Percentiles rank a stretch among this genome's conserved stretches.
Conservation (phyloP, 495 filamentous ascomycete genomes). For the Usnea hakonensis region DNA sequence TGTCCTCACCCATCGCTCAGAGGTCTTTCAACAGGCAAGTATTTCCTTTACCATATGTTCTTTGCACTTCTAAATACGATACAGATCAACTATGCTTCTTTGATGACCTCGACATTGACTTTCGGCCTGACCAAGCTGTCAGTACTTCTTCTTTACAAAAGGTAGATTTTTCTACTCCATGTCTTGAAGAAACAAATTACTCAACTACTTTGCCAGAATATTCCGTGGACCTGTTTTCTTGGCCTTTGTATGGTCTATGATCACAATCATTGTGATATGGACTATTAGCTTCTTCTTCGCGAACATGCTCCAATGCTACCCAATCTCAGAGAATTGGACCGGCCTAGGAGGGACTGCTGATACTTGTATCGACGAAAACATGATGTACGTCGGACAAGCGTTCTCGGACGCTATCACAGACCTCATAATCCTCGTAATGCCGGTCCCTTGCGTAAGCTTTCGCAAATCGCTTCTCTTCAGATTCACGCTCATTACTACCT, state of each 20-base stretch:
- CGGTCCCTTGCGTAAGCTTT: slow-evolving; percentile 1
- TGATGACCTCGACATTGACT: slow-evolving; percentile 2
- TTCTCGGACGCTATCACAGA: slow-evolving; percentile 7
- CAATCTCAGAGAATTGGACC: slow-evolving; percentile 3
- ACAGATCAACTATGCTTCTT: slow-evolving; percentile 7
- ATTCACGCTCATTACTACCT: background rate
- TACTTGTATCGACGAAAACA: background rate
- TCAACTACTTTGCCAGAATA: background rate
- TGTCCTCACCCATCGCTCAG: background rate
- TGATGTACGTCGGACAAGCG: slow-evolving; percentile 8
- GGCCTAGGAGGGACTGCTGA: background rate
- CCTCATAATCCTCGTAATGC: background rate
- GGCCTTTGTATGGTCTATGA: background rate
- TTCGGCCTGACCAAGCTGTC: slow-evolving; percentile 4
- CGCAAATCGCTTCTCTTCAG: background rate
- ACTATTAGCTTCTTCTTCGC: background rate
- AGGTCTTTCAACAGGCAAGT: slow-evolving; percentile 1
- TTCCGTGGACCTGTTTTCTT: background rate
- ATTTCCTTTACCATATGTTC: background rate
- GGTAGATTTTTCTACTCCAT: background rate
- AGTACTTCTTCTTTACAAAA: slow-evolving; percentile 10
- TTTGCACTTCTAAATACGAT: background rate
- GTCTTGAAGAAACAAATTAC: background rate
- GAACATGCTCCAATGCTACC: slow-evolving; percentile 2
- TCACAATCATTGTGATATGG: background rate